Percentiles rank a stretch among this genome's conserved stretches.
These are phyloP conservation scores for Ophiocordyceps robertsii DNA, from an alignment of 2,329 filamentous ascomycete genomes.

Conservation along the genomic window DNA sequence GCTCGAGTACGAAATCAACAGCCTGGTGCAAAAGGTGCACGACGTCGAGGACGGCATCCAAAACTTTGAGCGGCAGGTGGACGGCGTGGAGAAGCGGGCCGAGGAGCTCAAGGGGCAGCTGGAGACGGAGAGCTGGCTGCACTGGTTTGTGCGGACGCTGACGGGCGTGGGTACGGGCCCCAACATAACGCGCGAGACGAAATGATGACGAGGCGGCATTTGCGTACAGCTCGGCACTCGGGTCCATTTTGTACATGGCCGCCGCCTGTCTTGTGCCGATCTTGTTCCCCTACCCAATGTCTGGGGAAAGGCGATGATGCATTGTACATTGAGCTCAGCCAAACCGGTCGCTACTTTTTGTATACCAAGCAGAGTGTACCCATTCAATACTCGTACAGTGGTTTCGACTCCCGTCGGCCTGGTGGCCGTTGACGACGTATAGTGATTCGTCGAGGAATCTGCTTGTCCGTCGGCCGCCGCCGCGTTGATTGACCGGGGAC, in stretches of 20 bases:
- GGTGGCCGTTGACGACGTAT: background rate
- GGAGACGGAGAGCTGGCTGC: conserved; percentile 49
- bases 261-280: background rate
- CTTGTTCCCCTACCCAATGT: no score
- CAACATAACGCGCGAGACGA: conserved; percentile 29
- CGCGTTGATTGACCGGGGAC: no score
- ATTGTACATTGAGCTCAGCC: background rate
- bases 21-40: conserved; percentile 64
- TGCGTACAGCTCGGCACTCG: background rate
- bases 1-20: conserved; percentile 82
- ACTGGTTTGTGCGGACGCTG: conserved; percentile 49
- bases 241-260: background rate
- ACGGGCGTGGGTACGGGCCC: conserved; percentile 48
- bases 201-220: conserved; percentile 6
- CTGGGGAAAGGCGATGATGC: no score
- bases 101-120: conserved; percentile 49
- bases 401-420: no score
- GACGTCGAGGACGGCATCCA: conserved; percentile 75
- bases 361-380: conserved; percentile 1
- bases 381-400: conserved; percentile 10
- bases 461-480: background rate
- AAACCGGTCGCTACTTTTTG: background rate
- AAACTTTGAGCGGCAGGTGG: conserved; percentile 68
- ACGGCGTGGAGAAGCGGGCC: conserved; percentile 53
- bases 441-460: background rate